A percentile compares a stretch with the other conserved stretches of the same genome.
phyloP scores from a whole-genome alignment of 805 yeast genomes.

The Wickerhamomyces subpelliculosus region DNA sequence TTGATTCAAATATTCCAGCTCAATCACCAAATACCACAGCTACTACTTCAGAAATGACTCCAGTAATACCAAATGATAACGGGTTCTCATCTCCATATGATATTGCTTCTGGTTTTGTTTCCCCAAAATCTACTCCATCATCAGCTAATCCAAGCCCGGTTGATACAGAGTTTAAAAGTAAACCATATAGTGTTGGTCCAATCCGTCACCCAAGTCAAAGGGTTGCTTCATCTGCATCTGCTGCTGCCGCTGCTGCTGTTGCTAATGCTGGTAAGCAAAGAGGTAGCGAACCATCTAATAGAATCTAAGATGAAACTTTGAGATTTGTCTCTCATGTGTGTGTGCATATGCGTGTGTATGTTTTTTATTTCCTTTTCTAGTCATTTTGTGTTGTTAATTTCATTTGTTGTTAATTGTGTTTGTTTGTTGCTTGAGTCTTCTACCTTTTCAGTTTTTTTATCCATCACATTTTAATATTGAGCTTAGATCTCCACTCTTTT shows the following conservation, averaged over 20 bases:
- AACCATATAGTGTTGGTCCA: conserved; percentile 15
- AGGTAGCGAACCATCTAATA: background rate
- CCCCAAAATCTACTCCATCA: conserved; percentile 35
- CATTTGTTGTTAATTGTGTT: too few species aligned
- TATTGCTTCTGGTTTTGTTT: conserved; percentile 52
- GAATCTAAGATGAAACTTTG: background rate
- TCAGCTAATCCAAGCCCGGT: conserved; percentile 12
- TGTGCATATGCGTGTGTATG: too few species aligned
- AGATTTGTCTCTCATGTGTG: too few species aligned
- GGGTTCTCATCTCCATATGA: conserved; percentile 68
- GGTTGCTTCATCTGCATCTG: conserved; percentile 2
- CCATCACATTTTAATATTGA: too few species aligned
- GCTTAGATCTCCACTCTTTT: too few species aligned
- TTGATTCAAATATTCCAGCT: conserved; percentile 17
- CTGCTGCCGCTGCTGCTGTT: conserved; percentile 15
- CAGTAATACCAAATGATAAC: conserved; percentile 15
- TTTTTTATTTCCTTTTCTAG: too few species aligned
- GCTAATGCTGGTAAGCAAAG: background rate
- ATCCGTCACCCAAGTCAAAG: conserved; percentile 16
- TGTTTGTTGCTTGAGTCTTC: too few species aligned
- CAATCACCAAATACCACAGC: conserved; percentile 31
- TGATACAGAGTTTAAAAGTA: conserved; percentile 16
- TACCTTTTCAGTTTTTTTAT: too few species aligned
- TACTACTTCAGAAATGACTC: conserved; percentile 29
- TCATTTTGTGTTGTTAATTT: too few species aligned